Base-by-base conservation (phyloP, 805 yeast genomes). In the Lachancea meyersii region DNA sequence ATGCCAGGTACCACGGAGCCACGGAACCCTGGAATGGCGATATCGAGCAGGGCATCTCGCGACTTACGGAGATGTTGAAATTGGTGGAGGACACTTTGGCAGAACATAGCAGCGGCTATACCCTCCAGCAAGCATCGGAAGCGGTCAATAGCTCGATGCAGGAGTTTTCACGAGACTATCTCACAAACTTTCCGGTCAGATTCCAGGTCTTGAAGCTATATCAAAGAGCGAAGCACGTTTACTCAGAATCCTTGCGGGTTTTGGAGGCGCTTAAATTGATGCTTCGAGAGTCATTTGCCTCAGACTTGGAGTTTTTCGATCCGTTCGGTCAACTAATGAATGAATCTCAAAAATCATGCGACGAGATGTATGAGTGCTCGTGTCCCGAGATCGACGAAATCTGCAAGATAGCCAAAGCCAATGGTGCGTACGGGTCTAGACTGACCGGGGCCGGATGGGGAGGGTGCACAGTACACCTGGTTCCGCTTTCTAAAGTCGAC, bases 361-460 rank as follows among this genome's bases (percentile, higher is more conserved):
- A 69, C 26, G 48, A 62, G 22, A 58, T 68, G 27, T 76, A 70
- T 61, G 70, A 77, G 43, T 76, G 82, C 41, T 77, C 85, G 3
- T 73, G 75, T 48, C 69, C 68, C 1, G 80, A 73, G 47, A 70
- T 79, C 43, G 76, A 80, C 43, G 58, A 62, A 10, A 58, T 82
- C 31, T 76, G 82, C 53, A 42, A 54, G 7, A 71, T 82, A 40
- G 86, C 85, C 3, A 56, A 65, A 31, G 55, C 49, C 1, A 69
- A 73, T 46, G 88, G 87, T 3, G 68, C 85, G 1, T 68, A 61
- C 45, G 88, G 88, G 14, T 76, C 85, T 1, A 69, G 89, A 42
- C 71, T 79, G n/a, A 81, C 88, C 8, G 89, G 88, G 21, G 88
- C 89, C 16, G 89, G 89, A 3, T 82, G 79, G 72, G 88, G 88